Conservation (phyloP, 2,329 filamentous ascomycete genomes). For the Colletotrichum neosansevieriae region DNA sequence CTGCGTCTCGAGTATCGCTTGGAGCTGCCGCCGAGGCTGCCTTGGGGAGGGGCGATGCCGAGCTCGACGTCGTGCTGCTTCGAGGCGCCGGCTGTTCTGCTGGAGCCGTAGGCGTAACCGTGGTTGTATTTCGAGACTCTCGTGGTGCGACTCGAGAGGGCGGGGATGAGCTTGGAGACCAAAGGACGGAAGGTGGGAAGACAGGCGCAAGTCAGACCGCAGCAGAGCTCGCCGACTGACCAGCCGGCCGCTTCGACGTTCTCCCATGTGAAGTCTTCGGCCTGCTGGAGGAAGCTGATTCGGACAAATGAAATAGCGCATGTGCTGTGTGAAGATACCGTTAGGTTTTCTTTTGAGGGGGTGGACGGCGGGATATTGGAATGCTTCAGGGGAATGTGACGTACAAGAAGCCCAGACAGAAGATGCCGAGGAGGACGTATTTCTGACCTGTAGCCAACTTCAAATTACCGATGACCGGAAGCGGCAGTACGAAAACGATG, state of each 20-base stretch:
- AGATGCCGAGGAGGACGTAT: slow-evolving; percentile 44
- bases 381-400: slow-evolving; percentile 1
- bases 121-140: slow-evolving; percentile 18
- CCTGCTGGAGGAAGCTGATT: slow-evolving; percentile 41
- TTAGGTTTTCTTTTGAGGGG: neutral
- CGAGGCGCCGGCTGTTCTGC: slow-evolving; percentile 2
- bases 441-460: slow-evolving; percentile 39
- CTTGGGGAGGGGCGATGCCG: neutral
- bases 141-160: slow-evolving; percentile 6
- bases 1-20: neutral
- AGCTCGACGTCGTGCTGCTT: slow-evolving; percentile 27
- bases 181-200: slow-evolving; percentile 45
- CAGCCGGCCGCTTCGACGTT: slow-evolving; percentile 44
- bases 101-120: neutral
- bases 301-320: slow-evolving; percentile 45
- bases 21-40: neutral
- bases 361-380: too few relatives aligned
- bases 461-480: slow-evolving; percentile 39
- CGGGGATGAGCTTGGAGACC: slow-evolving; percentile 30
- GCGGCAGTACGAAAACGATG: slow-evolving; percentile 40
- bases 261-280: slow-evolving; percentile 42
- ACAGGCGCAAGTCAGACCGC: slow-evolving; percentile 43
- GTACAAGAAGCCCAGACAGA: slow-evolving; percentile 42
- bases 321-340: slow-evolving; percentile 25
- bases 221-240: slow-evolving; percentile 44